Evolutionary conservation across 208 protist genomes (phyloP).

Genomic region (Trypanosoma platydactyli): DNA sequence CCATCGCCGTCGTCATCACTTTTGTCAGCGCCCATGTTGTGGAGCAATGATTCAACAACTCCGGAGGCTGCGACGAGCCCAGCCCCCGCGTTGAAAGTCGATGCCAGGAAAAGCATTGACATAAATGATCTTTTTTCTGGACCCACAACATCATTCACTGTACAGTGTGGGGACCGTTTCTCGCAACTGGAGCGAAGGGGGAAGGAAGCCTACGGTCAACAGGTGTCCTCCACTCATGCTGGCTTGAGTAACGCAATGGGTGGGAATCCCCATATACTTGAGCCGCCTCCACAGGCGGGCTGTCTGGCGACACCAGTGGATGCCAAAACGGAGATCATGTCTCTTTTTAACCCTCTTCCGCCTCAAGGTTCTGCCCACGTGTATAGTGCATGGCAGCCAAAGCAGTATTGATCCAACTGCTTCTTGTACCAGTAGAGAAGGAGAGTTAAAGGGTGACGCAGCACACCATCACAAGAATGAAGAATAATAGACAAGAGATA

Average conservation of each 20-base stretch:
- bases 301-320: constrained; percentile 3
- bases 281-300: background rate
- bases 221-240: background rate
- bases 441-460: background rate
- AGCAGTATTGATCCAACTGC: constrained; percentile 5
- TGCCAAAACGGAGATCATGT: constrained; percentile 63
- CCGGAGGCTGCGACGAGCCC: background rate
- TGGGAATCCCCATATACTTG: background rate
- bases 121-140: constrained; percentile 24
- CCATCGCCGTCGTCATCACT: background rate
- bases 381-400: constrained; percentile 54
- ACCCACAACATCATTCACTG: background rate
- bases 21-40: constrained; percentile 15
- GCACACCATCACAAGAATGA: background rate
- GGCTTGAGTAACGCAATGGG: background rate
- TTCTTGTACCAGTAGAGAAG: constrained; percentile 29
- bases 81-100: background rate
- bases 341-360: constrained; percentile 38
- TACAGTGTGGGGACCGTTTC: background rate
- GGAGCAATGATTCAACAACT: background rate
- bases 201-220: background rate
- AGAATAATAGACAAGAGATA: background rate
- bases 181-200: background rate
- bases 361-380: constrained; percentile 10
- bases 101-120: constrained; percentile 12